Percentiles rank a stretch among this genome's conserved stretches.
phyloP scores from a whole-genome alignment of 2,329 filamentous ascomycete species.

The Fusarium sacchari region DNA sequence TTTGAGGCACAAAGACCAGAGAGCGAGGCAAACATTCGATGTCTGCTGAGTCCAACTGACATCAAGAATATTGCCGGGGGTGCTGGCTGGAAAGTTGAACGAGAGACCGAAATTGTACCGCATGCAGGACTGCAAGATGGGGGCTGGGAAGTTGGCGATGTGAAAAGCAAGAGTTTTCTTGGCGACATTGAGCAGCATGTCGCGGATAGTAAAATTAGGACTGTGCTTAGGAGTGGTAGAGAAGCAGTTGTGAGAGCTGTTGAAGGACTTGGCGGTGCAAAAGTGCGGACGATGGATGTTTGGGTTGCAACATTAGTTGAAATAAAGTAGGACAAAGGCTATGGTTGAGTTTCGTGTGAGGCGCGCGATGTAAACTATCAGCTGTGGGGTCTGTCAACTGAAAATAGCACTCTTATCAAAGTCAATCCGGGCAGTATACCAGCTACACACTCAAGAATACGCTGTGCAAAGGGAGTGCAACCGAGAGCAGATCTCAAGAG shows the following conservation, averaged over 20 bases:
- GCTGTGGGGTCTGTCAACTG: no score
- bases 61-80: not conserved
- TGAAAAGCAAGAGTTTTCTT: not conserved
- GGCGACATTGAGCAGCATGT: not conserved
- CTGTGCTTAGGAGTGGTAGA: not conserved
- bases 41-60: not conserved
- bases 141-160: constrained; percentile 1
- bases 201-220: not conserved
- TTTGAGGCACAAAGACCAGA: not conserved
- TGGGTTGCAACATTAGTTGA: not conserved
- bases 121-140: not conserved
- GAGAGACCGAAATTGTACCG: not conserved
- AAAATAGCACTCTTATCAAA: no score
- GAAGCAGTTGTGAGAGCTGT: not conserved
- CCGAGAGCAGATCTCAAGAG: not conserved
- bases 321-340: not conserved
- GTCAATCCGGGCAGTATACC: no score
- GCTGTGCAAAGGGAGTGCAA: not conserved
- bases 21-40: constrained; percentile 4
- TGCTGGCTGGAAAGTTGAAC: not conserved
- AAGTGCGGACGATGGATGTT: constrained; percentile 13
- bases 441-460: no score
- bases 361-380: no score
- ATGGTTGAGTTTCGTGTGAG: no score
- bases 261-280: not conserved